These are phyloP conservation scores for Aleurites moluccanus DNA, from an alignment of 441 rosid genomes.

Conservation along the genomic window DNA sequence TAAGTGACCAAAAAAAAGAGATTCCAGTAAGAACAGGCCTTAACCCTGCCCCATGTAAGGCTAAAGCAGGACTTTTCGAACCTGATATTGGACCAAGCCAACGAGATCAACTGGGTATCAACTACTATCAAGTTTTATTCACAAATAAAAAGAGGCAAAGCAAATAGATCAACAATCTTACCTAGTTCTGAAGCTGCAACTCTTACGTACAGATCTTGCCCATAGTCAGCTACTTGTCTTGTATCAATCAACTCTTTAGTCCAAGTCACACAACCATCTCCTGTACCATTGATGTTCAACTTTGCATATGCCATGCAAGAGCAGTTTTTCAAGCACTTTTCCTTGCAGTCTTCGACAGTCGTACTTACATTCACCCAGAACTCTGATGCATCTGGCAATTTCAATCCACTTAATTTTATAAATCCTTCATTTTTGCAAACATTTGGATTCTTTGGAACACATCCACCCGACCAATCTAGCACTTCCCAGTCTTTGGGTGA, in stretches of 20 bases:
- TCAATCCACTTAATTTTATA: constrained; percentile 34
- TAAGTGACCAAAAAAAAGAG: not conserved
- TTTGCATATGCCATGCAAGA: constrained; percentile 60
- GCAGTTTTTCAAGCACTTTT: constrained; percentile 47
- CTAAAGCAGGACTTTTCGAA: not conserved
- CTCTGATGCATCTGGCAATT: constrained; percentile 48
- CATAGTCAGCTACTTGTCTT: constrained; percentile 39
- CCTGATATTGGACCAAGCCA: not conserved
- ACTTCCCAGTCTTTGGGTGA: constrained; percentile 47
- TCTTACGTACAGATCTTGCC: constrained; percentile 58
- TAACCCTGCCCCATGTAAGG: not conserved
- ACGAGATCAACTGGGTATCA: not conserved
- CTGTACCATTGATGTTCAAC: constrained; percentile 41
- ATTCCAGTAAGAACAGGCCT: not conserved
- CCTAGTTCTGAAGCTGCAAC: constrained; percentile 58
- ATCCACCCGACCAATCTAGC: constrained; percentile 57
- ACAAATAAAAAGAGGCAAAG: not conserved
- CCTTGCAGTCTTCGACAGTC: constrained; percentile 46
- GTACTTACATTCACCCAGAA: constrained; percentile 6
- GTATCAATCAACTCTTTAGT: constrained; percentile 43
- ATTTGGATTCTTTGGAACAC: constrained; percentile 26
- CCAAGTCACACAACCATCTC: constrained; percentile 70
- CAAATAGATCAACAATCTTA: not conserved
- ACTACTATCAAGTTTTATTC: not conserved
- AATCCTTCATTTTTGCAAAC: constrained; percentile 18